Base-by-base conservation (phyloP, 352 stramenopile genomes). In the Phytophthora capsici region DNA sequence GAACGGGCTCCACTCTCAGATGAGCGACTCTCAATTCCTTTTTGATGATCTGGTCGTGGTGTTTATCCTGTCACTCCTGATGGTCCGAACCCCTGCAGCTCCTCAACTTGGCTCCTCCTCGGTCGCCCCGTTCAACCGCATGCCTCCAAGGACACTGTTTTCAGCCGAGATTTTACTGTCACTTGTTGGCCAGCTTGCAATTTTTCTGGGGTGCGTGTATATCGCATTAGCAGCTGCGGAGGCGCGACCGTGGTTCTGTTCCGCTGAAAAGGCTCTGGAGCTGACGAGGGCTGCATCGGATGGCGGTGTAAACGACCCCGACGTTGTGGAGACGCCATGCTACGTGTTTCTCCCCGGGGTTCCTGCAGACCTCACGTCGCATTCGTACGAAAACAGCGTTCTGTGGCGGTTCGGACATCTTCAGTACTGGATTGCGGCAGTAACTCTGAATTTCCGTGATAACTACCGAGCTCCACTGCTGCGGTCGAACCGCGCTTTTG, bases 21-120 rank as follows among this genome's bases (percentile, higher is more conserved):
- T 93, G 74, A 90, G 81, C 66, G 86, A 89, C 71, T 78, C 77
- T 34, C 85, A 94, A 69, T 92, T 89, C 62, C 77, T 94, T 16
- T 94, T 90, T 19, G 85, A 91, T 38, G 85, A 94, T 48, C 58
- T 94, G 13, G 69, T 90, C 8, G 53, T 94, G 13, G 83, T 94
- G 4, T 84, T 92, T 28, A 76, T 69, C 10, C 75, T 94, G 16
- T 89, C 85, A 10, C 60, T 94, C 22, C 63, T 90, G 43, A 92
- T 94, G 83, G 80, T 94, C 12, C 79, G 79, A 48, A 91, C 83
- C 4, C 58, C 72, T 0, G 73, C 82, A 14, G 46, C 76, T 4
- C 51, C 77, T 14, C 54, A 65, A 2, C 68, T 91, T 2, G 77
- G 71, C 1, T 66, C 59, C 7, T 57, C 66, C 0, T 53, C 52